Base-by-base conservation (phyloP, 352 stramenopile genomes). In the Phytophthora constricta region DNA sequence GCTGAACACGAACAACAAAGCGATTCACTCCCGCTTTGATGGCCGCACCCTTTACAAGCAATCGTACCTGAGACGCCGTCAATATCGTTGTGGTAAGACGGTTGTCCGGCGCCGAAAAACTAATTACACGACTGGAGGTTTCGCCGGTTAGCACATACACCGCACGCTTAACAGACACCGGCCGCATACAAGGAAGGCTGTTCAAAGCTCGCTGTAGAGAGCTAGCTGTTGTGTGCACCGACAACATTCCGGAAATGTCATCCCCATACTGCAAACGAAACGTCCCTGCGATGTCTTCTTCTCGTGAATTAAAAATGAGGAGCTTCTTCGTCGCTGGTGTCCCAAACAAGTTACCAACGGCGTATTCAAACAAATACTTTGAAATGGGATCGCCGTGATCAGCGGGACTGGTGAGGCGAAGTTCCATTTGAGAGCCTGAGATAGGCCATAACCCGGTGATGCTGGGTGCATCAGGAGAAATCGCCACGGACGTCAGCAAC, bases 221-320 rank as follows among this genome's bases (percentile, higher is more conserved):
- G 10, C 25, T 57, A 4, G 86, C 77, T 1, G 79, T 86, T 14
- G 76, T 76, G 26, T 95, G 70, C 16, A 89, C 70, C 20, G 76
- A 50, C 16, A 95, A 59, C n/a, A 89, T 58, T 10, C 72, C 66
- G 14, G 85, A 80, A 10, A 76, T 20, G 4, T 69, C 57, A 28
- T 86, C 76, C 4, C 83, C 87, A 33, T 93, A 95, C 37, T 88
- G 74, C 27, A 95, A 41, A 1, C 66, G 80, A 43, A 95, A 95
- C 5, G 80, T 91, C 2, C 87, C 87, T 7, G 68, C 58, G 13
- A 89, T 77, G 47, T 95, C 82, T 50, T 89, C 79, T 39, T 79
- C 68, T 1, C 79, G 17, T 11, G 58, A 55, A 58, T 79, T 89
- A 26, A 56, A 81, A 16, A 88, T 67, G n/a, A 48, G 75, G 2